A percentile compares a stretch with the other conserved stretches of the same genome.
Evolutionary conservation across 306 rosid genomes (phyloP).

Genomic region (Corylus heterophylla): DNA sequence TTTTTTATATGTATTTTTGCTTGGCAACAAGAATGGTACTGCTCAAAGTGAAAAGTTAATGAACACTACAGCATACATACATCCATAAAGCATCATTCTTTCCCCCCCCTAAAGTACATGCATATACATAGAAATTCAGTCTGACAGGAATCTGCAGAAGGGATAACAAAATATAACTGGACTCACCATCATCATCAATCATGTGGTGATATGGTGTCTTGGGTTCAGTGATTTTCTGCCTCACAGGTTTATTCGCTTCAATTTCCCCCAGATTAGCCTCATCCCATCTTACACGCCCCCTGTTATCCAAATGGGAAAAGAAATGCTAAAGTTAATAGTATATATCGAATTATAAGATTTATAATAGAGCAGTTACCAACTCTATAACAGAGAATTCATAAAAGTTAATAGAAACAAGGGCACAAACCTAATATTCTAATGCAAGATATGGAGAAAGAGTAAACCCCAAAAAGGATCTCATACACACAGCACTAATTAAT

Average conservation of each 20-base stretch:
- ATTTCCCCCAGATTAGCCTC: constrained; percentile 85
- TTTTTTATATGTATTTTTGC: neutral
- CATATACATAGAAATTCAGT: constrained; percentile 19
- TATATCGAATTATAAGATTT: constrained; percentile 7
- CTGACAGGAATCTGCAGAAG: constrained; percentile 13
- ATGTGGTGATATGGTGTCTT: constrained; percentile 97
- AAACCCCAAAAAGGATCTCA: neutral
- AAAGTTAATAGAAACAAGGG: neutral
- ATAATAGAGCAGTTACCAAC: constrained; percentile 6
- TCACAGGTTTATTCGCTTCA: constrained; percentile 94
- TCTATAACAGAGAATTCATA: neutral
- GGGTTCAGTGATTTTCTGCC: constrained; percentile 99
- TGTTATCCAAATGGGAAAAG: constrained; percentile 26
- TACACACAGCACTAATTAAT: neutral
- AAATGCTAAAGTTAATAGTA: constrained; percentile 23
- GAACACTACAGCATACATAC: neutral
- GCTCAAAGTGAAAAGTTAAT: neutral
- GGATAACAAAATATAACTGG: constrained; percentile 9
- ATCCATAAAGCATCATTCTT: neutral
- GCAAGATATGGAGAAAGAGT: neutral
- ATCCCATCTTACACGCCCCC: constrained; percentile 88
- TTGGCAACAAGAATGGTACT: neutral
- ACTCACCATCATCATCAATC: constrained; percentile 84
- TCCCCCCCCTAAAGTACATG: neutral
- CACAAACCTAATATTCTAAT: neutral